Conservation (phyloP, 2,329 filamentous ascomycete genomes). For the Periconia sp. region DNA sequence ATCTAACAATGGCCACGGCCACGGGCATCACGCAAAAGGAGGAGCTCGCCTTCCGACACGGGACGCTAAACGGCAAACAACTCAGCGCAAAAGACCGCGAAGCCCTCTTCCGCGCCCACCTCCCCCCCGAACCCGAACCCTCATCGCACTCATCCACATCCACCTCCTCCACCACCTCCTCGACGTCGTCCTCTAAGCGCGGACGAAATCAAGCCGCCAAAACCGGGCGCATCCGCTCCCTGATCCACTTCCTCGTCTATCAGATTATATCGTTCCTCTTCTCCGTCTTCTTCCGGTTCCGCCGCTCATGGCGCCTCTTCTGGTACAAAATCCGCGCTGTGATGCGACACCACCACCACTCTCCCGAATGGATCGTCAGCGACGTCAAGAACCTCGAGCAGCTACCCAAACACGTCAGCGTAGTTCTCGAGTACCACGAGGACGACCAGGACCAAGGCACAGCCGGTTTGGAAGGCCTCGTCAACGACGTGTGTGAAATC, state of each 20-base stretch:
- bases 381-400: constrained; percentile 76
- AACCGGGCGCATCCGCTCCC: constrained; percentile 61
- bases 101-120: constrained; percentile 53
- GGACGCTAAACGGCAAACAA: constrained; percentile 41
- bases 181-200: constrained; percentile 10
- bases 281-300: constrained; percentile 81
- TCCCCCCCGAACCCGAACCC: constrained; percentile 48
- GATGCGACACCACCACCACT: constrained; percentile 92
- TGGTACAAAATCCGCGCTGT: constrained; percentile 77
- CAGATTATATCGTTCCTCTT: constrained; percentile 77
- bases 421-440: constrained; percentile 75
- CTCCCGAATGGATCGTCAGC: constrained; percentile 85
- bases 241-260: constrained; percentile 69
- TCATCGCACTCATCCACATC: constrained; percentile 16
- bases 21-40: constrained; percentile 35
- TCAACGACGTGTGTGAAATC: constrained; percentile 90
- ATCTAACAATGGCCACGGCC: constrained; percentile 28
- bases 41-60: constrained; percentile 36
- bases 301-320: constrained; percentile 77
- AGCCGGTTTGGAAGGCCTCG: constrained; percentile 77
- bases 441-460: constrained; percentile 61
- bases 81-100: constrained; percentile 53
- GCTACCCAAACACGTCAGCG: constrained; percentile 82
- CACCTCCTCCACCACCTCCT: constrained; percentile 3
- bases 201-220: constrained; percentile 36